Evolutionary conservation across 345 rosid species (phyloP).

Genomic region (Salix exigua): DNA sequence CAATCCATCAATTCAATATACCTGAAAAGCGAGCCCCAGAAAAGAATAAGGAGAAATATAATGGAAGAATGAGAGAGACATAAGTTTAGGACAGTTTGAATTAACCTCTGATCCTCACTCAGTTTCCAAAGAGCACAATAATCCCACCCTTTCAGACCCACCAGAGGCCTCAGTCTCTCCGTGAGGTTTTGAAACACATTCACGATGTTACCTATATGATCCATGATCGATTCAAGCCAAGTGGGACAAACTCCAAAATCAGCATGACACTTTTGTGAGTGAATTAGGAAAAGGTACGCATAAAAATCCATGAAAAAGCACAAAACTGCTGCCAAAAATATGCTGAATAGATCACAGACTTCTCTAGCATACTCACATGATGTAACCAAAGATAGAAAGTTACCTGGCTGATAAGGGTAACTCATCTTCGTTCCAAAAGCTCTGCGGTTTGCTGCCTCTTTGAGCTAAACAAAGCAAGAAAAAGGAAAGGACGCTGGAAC

Average conservation of each 20-base stretch:
- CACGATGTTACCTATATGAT: constrained; percentile 32
- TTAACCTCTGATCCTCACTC: constrained; percentile 82
- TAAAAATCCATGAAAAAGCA: background rate
- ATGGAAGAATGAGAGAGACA: background rate
- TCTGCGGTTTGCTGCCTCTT: background rate
- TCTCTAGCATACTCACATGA: background rate
- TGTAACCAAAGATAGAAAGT: background rate
- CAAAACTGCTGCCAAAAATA: background rate
- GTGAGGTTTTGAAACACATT: constrained; percentile 41
- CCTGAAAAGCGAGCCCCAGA: constrained; percentile 16
- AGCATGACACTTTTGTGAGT: background rate
- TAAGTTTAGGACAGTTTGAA: background rate
- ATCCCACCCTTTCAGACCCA: constrained; percentile 71
- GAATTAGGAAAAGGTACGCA: background rate
- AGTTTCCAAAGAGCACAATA: constrained; percentile 80
- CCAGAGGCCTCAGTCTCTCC: constrained; percentile 69
- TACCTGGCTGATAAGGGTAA: background rate
- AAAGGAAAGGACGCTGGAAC: constrained; percentile 13
- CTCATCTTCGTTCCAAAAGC: background rate
- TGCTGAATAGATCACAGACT: background rate
- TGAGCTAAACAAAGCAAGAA: constrained; percentile 13
- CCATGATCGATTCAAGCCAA: background rate
- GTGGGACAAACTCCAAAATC: background rate
- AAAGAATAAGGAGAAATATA: background rate
- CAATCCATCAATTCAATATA: constrained; percentile 74